Evolutionary conservation across 768 basidiomycete genomes (phyloP).

Genomic region (Tylopilus sp.): DNA sequence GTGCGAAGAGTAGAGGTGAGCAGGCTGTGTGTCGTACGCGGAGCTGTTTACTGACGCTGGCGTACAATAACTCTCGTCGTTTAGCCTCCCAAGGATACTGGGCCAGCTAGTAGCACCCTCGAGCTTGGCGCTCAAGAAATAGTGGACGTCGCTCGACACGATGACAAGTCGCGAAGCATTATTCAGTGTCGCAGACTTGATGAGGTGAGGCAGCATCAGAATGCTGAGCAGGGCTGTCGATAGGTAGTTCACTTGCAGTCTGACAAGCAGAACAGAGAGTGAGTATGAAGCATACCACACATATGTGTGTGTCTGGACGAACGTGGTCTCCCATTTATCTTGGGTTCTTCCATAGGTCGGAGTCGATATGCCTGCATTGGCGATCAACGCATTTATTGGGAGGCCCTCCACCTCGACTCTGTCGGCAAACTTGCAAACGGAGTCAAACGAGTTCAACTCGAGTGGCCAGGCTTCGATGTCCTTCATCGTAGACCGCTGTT

Average conservation of each 20-base stretch:
- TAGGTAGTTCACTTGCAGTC: no score
- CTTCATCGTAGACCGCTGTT: conserved; percentile 9
- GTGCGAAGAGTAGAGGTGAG: background rate
- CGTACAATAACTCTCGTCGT: conserved; percentile 26
- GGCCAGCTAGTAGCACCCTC: conserved; percentile 13
- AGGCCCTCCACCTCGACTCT: conserved; percentile 24
- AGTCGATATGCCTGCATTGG: conserved; percentile 27
- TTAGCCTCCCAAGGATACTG: conserved; percentile 29
- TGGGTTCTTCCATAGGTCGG: conserved; percentile 22
- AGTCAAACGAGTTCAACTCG: conserved; percentile 33
- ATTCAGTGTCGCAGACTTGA: conserved; percentile 24
- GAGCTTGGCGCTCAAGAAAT: conserved; percentile 21
- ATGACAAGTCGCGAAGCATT: conserved; percentile 29
- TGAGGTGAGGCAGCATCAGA: conserved; percentile 32
- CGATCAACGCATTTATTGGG: conserved; percentile 29
- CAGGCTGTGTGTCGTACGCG: background rate
- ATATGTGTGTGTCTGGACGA: conserved; percentile 5
- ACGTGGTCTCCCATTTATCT: conserved; percentile 39
- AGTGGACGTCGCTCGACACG: conserved; percentile 32
- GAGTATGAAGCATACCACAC: background rate
- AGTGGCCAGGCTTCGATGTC: conserved; percentile 32
- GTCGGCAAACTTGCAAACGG: conserved; percentile 31
- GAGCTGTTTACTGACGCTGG: conserved; percentile 15
- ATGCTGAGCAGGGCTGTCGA: conserved; percentile 6
- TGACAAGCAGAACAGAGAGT: background rate